These are phyloP conservation scores for Macrolepiota dolichaula DNA, from an alignment of 768 basidiomycete species.

Conservation along the genomic window DNA sequence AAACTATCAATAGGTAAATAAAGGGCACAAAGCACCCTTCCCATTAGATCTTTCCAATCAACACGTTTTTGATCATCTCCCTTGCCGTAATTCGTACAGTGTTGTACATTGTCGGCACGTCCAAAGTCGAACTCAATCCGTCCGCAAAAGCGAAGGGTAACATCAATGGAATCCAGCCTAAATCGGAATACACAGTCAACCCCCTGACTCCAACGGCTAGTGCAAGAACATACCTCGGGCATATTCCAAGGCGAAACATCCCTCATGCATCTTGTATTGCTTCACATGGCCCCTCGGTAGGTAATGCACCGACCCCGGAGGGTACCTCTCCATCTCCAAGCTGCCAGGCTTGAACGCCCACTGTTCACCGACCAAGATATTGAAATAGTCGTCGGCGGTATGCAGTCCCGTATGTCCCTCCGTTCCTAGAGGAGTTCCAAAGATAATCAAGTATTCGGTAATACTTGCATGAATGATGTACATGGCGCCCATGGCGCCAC, in stretches of 20 bases:
- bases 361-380: constrained; percentile 92
- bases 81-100: constrained; percentile 75
- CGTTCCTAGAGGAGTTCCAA: constrained; percentile 94
- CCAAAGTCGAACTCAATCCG: constrained; percentile 82
- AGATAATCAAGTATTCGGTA: constrained; percentile 95
- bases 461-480: constrained; percentile 95
- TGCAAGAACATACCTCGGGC: constrained; percentile 65
- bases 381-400: constrained; percentile 97
- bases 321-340: constrained; percentile 83
- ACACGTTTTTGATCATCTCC: constrained; percentile 79
- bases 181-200: background rate
- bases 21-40: background rate
- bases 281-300: constrained; percentile 81
- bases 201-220: background rate
- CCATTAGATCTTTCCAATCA: constrained; percentile 80
- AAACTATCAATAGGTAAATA: background rate
- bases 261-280: constrained; percentile 98
- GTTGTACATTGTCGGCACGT: constrained; percentile 76
- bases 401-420: constrained; percentile 95
- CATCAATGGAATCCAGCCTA: constrained; percentile 98
- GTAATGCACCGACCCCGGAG: constrained; percentile 80
- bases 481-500: constrained; percentile 98
- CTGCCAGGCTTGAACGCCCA: constrained; percentile 87
- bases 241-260: constrained; percentile 94
- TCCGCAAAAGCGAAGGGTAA: constrained; percentile 92